Evolutionary conservation across 768 basidiomycete species (phyloP), one percentile per base, ranked within the genome.

Genomic region (Tephrocybe sp.): DNA sequence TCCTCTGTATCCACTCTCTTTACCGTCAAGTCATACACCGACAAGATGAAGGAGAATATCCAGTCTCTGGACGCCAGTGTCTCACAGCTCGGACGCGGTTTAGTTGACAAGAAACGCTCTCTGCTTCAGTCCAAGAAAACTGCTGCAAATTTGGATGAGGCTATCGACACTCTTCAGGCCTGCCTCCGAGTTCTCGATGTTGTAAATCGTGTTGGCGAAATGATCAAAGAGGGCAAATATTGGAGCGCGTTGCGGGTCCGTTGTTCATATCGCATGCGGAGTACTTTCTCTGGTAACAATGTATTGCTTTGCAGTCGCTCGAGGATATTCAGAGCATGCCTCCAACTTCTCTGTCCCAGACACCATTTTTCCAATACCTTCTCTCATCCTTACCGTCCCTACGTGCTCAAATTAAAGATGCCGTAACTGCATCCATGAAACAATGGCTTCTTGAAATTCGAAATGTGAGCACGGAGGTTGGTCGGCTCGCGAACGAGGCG

Each of bases 371-470:
- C 62, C 88, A 90, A 50, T 86, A 97, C 72, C 78, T 99, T 56
- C 72, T 98, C 14, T 89, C 89, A 2, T 96, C 96, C 1, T 71
- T 99, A 38, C 97, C 97, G 3, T 95, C 94, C 1, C 74, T 95
- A 38, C 87, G 94, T 5, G 72, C 76, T 14, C 91, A 94, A 61
- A 91, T 99, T 63, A 92, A 93, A 67, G 90, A 90, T 61, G 88
- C 92, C 0, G 96, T 98, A 4, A 95, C 92, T 3, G 92, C 92
- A 0, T 92, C 93, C 4, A 87, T 91, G 74, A 98, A 98, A 62
- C 88, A 96, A 56, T 99, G 97, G 97, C 71, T 99, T 22, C 80
- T 97, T 42, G 95, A 98, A 61, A 93, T 98, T 46, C 76, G 97
- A 51, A 93, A 97, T 59, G 78, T 88, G 52, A 91, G 90, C 46